A percentile compares a stretch with the other conserved stretches of the same genome.
These are phyloP conservation scores for Prinsepia uniflora DNA, from an alignment of 306 rosid species.

Conservation along the genomic window DNA sequence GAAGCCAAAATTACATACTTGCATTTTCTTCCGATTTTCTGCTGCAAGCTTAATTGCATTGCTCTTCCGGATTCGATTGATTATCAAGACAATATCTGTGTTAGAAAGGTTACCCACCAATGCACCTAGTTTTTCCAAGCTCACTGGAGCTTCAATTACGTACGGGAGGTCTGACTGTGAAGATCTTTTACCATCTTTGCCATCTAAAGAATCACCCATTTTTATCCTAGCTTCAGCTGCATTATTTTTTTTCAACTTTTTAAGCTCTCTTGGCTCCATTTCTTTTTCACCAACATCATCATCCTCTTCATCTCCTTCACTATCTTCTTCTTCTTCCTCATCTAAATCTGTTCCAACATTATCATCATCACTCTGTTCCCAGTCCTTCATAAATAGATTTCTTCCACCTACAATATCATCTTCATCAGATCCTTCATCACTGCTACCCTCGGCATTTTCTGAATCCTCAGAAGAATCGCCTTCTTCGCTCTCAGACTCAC, in stretches of 20 bases:
- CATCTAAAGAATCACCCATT: conserved; percentile 31
- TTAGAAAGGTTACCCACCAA: conserved; percentile 52
- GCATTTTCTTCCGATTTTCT: conserved; percentile 86
- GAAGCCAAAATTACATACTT: conserved; percentile 44
- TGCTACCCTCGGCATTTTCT: conserved; percentile 47
- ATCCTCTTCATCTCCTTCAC: conserved; percentile 29
- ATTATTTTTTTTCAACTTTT: conserved; percentile 24
- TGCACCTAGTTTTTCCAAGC: conserved; percentile 58
- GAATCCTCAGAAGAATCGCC: conserved; percentile 52
- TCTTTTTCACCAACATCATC: conserved; percentile 25
- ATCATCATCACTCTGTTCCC: conserved; percentile 98
- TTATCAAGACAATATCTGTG: conserved; percentile 54
- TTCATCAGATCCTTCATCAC: conserved; percentile 49
- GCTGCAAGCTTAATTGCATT: conserved; percentile 80
- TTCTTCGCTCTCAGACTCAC: conserved; percentile 56
- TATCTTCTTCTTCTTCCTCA: conserved; percentile 35
- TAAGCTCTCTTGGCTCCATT: conserved; percentile 17
- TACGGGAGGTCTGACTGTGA: conserved; percentile 60
- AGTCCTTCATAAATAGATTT: conserved; percentile 58
- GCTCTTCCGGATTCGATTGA: conserved; percentile 75
- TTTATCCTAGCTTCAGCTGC: conserved; percentile 36
- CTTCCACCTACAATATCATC: conserved; percentile 33
- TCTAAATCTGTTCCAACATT: conserved; percentile 42
- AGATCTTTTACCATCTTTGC: conserved; percentile 39
- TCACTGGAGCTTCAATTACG: conserved; percentile 85